These are phyloP conservation scores for Spatholobus suberectus DNA, from an alignment of 306 rosid genomes.

Conservation along the genomic window DNA sequence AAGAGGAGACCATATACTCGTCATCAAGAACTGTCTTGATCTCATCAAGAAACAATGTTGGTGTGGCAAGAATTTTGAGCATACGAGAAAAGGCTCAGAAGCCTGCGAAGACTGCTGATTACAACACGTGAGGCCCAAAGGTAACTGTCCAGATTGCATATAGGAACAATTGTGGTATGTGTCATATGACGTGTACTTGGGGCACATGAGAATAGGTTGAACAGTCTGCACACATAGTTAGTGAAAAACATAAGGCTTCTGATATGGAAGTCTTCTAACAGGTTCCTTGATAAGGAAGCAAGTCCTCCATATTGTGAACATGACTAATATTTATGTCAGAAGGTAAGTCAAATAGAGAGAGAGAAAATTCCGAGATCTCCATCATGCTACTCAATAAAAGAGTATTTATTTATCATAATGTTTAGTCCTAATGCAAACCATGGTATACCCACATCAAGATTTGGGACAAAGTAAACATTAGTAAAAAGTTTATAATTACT, in stretches of 20 bases:
- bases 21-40: constrained; percentile 53
- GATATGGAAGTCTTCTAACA: not conserved
- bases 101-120: constrained; percentile 41
- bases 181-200: constrained; percentile 52
- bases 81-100: constrained; percentile 49
- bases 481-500: not conserved
- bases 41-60: constrained; percentile 49
- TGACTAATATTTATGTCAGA: not conserved
- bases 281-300: constrained; percentile 5
- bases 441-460: not conserved
- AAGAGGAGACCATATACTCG: constrained; percentile 54
- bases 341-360: not conserved
- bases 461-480: not conserved
- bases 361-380: not conserved
- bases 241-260: constrained; percentile 25
- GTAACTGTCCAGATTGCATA: constrained; percentile 51
- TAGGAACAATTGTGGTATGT: constrained; percentile 48
- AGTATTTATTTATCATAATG: not conserved
- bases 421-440: not conserved
- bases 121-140: constrained; percentile 53
- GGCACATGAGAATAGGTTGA: constrained; percentile 54
- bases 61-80: constrained; percentile 47
- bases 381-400: not conserved
- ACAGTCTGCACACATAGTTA: constrained; percentile 37
- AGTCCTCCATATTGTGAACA: not conserved